Conservation (phyloP, 2,329 filamentous ascomycete genomes). For the Fusarium piperis region DNA sequence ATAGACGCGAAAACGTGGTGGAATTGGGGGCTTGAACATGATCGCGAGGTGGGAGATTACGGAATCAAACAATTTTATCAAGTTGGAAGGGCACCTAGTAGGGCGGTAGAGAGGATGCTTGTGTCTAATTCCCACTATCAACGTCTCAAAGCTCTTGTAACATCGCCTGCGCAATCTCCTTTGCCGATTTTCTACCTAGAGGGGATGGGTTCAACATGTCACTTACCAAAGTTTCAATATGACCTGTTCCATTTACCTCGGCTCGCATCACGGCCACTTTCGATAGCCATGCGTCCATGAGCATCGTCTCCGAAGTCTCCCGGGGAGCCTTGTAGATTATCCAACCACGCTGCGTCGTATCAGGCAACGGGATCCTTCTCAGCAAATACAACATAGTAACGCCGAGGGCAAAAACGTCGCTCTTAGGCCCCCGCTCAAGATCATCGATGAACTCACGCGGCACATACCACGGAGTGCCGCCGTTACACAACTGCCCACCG, state of each 20-base stretch:
- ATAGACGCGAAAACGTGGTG: too few species aligned
- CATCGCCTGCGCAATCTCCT: not conserved
- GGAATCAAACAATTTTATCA: too few species aligned
- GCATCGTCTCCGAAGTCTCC: not conserved
- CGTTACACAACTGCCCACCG: not conserved
- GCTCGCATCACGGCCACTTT: not conserved
- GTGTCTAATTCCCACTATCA: too few species aligned
- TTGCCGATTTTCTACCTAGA: not conserved
- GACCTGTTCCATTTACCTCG: not conserved
- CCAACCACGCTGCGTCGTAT: not conserved
- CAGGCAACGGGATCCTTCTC: not conserved
- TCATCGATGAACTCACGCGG: not conserved
- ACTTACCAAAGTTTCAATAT: not conserved
- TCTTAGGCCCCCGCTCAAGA: not conserved
- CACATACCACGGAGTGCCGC: not conserved
- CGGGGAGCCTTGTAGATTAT: not conserved
- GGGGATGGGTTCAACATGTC: not conserved
- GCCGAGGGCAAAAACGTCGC: not conserved
- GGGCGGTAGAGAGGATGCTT: too few species aligned
- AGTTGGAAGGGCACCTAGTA: too few species aligned
- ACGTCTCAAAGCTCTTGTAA: not conserved
- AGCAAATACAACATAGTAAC: not conserved
- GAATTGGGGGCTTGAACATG: too few species aligned
- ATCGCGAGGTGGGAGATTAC: too few species aligned
- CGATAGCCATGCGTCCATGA: not conserved